Conservation (phyloP, 2,329 filamentous ascomycete genomes). For the Exophiala sp. region DNA sequence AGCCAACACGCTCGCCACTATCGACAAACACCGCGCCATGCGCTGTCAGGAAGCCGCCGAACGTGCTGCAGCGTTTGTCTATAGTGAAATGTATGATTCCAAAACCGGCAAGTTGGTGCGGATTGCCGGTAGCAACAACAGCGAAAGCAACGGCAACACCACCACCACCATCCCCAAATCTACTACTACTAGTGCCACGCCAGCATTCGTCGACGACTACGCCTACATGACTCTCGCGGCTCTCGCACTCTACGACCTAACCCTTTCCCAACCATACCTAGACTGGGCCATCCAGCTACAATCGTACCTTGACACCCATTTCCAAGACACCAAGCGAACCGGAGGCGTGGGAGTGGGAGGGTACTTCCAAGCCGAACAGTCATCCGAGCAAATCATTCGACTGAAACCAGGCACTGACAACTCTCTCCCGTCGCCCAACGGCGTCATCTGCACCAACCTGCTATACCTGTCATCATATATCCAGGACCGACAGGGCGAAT, state of each 20-base stretch:
- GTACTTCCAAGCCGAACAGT: constrained; percentile 20
- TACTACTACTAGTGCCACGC: too few species aligned
- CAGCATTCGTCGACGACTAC: constrained; percentile 92
- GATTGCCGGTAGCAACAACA: constrained; percentile 5
- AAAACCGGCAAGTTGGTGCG: constrained; percentile 60
- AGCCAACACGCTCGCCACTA: constrained; percentile 58
- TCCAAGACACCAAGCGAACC: constrained; percentile 53
- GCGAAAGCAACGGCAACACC: constrained; percentile 48
- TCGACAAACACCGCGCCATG: constrained; percentile 53
- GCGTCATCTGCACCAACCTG: constrained; percentile 78
- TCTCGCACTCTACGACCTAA: constrained; percentile 76
- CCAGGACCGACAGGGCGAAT: constrained; percentile 57
- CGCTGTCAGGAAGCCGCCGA: constrained; percentile 61
- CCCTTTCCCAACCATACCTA: constrained; percentile 67
- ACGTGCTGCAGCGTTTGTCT: constrained; percentile 66
- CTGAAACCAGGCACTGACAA: constrained; percentile 96
- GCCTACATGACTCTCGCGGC: constrained; percentile 80
- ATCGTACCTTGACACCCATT: constrained; percentile 63
- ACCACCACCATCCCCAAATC: too few species aligned
- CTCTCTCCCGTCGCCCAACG: constrained; percentile 83
- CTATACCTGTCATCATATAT: constrained; percentile 69
- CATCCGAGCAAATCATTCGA: constrained; percentile 49
- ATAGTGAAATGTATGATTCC: constrained; percentile 64
- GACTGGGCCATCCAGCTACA: constrained; percentile 78
- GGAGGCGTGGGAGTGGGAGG: too few species aligned